These are phyloP conservation scores for Blakeslea trispora DNA, from an alignment of 371 early-diverging fungal genomes.

Conservation along the genomic window DNA sequence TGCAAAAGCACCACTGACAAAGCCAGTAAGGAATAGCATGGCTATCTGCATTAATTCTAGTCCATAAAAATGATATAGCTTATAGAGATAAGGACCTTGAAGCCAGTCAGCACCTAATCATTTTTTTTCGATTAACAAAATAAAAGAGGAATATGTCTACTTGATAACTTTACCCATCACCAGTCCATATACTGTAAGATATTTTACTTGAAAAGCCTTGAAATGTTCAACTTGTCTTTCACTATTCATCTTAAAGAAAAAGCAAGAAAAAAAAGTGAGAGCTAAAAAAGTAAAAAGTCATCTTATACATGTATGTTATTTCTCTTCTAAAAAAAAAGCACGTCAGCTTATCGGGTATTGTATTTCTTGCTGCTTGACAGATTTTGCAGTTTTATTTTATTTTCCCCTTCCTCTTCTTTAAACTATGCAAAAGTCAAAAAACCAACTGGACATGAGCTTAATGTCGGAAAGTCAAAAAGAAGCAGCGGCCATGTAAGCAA, in stretches of 20 bases:
- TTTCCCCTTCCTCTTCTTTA: too few relatives aligned
- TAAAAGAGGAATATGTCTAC: too few relatives aligned
- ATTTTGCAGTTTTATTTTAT: too few relatives aligned
- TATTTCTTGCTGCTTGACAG: too few relatives aligned
- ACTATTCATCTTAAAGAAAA: too few relatives aligned
- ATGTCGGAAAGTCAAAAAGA: constrained; percentile 20
- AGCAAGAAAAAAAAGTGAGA: too few relatives aligned
- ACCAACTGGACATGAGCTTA: not conserved
- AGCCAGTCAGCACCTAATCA: constrained; percentile 81
- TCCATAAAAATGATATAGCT: constrained; percentile 66
- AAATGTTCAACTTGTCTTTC: too few relatives aligned
- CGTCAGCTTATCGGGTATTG: too few relatives aligned
- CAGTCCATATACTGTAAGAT: constrained; percentile 63
- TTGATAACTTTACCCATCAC: constrained; percentile 60
- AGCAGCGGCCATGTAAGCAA: constrained; percentile 11
- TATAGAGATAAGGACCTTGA: constrained; percentile 75
- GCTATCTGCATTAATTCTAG: constrained; percentile 64
- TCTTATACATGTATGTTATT: too few relatives aligned
- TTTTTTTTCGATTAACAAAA: constrained; percentile 17
- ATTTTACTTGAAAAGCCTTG: constrained; percentile 40
- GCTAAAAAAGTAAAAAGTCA: too few relatives aligned
- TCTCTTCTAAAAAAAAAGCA: too few relatives aligned
- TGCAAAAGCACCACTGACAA: constrained; percentile 71
- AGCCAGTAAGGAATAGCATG: constrained; percentile 72
- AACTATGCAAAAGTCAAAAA: constrained; percentile 16